Evolutionary conservation across 140 eudicot genomes (phyloP).

Genomic region (Senecio squalidus): DNA sequence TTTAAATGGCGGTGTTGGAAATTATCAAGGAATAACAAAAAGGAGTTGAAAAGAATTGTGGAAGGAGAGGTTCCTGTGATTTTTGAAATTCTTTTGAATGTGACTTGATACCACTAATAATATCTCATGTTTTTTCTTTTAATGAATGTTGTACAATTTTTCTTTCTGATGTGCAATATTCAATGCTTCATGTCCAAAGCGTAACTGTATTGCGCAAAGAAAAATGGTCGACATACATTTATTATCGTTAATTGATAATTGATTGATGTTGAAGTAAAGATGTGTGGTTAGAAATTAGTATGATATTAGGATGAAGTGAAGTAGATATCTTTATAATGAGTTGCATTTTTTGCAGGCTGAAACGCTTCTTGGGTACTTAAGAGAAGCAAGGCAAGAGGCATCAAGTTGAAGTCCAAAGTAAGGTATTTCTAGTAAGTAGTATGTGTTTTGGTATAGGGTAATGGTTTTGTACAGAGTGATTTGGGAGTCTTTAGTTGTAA

Average conservation of each 20-base stretch:
- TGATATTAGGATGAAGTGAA: too few relatives aligned
- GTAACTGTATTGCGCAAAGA: not conserved
- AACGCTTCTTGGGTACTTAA: slow-evolving; percentile 62
- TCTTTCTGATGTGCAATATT: not conserved
- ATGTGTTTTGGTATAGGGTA: slow-evolving; percentile 42
- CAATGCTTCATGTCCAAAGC: slow-evolving; percentile 13
- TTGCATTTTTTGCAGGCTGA: slow-evolving; percentile 65
- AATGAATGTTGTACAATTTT: not conserved
- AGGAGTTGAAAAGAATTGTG: not conserved
- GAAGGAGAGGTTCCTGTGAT: slow-evolving; percentile 7
- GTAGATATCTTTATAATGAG: too few relatives aligned
- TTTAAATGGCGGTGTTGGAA: too few relatives aligned
- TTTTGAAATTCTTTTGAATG: slow-evolving; percentile 4
- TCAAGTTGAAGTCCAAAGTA: slow-evolving; percentile 58
- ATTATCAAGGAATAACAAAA: not conserved
- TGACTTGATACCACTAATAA: not conserved
- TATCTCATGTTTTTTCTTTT: not conserved
- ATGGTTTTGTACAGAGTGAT: slow-evolving; percentile 47
- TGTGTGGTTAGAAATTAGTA: not conserved
- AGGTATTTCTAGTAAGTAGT: slow-evolving; percentile 21
- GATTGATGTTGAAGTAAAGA: not conserved
- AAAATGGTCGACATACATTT: not conserved
- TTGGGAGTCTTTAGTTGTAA: slow-evolving; percentile 31
- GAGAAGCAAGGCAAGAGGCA: slow-evolving; percentile 91
- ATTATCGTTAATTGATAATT: not conserved